Evolutionary conservation across 495 filamentous ascomycete genomes (phyloP), one percentile per base, ranked within the genome.

Genomic region (Penicillium nucicola): DNA sequence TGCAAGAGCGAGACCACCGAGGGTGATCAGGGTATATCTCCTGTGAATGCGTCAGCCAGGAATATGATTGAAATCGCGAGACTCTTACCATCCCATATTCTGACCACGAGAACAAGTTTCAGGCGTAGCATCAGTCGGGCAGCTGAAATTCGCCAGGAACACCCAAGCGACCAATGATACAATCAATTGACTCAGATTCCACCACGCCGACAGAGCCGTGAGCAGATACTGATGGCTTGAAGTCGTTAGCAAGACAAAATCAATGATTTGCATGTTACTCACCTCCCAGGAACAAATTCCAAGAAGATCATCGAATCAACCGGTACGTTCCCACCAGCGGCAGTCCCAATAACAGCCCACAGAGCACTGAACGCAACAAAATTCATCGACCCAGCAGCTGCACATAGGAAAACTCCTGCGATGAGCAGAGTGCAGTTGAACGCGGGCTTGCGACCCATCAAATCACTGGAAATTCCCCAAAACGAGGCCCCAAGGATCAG

Each of bases 71-170:
- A 15, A 23, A 34, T 13, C 3, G 8, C 4, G 2, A 1, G 1
- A 3, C 17, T 33, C 57, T 9, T 52, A 67, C 66, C 65, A 70
- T 55, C 65, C 67, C 65, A 70, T 70, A 22, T 70, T 70, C 0
- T 66, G 55, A 5, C 36, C 6, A 0, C 62, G 53, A 6, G 51
- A 38, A 42, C 65, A 70, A 10, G 60, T 64, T 4, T 52, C 65
- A 0, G 58, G 51, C 2, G 60, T 64, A 0, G 62, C 37, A 42
- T 66, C 57, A 0, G 61, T 63, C 15, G 66, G 57, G 31, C 65
- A 70, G 42, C 56, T 62, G 37, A 52, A 70, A 39, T 70, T 64
- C 20, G 65, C 62, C 20, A 68, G 42, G 44, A 66, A 70, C 0
- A 65, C 67, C 67, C 67, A 70, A 10, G 64, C 57, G 3, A 70